These are phyloP conservation scores for Pezicula neosporulosa DNA, from an alignment of 2,329 filamentous ascomycete species.

Conservation along the genomic window DNA sequence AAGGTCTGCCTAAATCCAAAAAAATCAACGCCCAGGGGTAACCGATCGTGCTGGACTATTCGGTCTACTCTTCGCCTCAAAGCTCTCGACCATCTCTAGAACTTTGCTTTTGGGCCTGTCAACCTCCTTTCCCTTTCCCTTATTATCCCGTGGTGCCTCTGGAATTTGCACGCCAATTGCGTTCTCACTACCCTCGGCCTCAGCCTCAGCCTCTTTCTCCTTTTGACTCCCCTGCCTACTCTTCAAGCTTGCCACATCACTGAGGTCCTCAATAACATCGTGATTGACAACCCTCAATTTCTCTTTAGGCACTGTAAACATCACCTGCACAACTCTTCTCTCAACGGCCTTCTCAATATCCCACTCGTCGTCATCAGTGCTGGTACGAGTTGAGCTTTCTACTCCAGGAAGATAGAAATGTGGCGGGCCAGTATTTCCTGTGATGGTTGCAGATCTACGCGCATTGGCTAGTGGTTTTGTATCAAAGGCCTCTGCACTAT, in stretches of 20 bases:
- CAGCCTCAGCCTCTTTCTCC: not conserved
- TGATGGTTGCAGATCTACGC: conserved; percentile 9
- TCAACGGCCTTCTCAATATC: conserved; percentile 73
- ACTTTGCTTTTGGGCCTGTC: conserved; percentile 16
- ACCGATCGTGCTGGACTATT: not conserved
- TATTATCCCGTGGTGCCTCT: not conserved
- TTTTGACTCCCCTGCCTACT: conserved; percentile 17
- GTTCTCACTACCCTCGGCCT: not conserved
- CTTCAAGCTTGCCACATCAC: conserved; percentile 31
- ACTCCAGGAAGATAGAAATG: not conserved
- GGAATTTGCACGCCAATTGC: not conserved
- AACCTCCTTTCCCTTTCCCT: conserved; percentile 4
- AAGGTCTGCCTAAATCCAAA: not conserved
- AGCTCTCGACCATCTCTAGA: conserved; percentile 22
- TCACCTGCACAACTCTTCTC: conserved; percentile 71
- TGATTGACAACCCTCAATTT: conserved; percentile 86
- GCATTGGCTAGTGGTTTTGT: conserved; percentile 12
- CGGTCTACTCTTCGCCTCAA: conserved; percentile 17
- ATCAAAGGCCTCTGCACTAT: conserved; percentile 19
- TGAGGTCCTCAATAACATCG: conserved; percentile 47
- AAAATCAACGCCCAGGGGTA: not conserved
- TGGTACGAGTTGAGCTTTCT: conserved; percentile 18
- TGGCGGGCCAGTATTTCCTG: conserved; percentile 4
- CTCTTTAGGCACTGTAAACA: conserved; percentile 92
- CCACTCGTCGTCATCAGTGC: conserved; percentile 52